Percentiles rank a stretch among this genome's conserved stretches.
phyloP scores from a whole-genome alignment of 768 basidiomycete species.

The Suillus subalutaceus region DNA sequence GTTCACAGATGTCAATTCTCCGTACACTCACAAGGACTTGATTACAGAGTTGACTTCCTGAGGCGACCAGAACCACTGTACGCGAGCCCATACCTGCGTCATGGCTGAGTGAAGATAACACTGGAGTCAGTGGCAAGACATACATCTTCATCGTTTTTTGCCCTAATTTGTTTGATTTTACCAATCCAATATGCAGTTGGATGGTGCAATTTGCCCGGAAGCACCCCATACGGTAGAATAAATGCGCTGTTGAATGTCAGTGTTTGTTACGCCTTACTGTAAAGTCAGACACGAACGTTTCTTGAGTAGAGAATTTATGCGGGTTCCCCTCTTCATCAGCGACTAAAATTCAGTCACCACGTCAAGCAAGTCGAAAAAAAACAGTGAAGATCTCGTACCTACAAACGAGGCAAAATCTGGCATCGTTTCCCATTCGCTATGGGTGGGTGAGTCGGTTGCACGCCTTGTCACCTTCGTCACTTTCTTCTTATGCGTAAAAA shows the following conservation, averaged over 20 bases:
- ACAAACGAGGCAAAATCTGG: conserved; percentile 17
- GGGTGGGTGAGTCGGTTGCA: too few relatives aligned
- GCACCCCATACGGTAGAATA: conserved; percentile 41
- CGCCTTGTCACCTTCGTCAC: too few relatives aligned
- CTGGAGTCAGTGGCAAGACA: conserved; percentile 5
- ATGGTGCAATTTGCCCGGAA: conserved; percentile 30
- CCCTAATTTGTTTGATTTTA: conserved; percentile 48
- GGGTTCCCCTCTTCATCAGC: conserved; percentile 15
- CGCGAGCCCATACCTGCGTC: conserved; percentile 51
- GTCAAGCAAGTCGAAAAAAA: background rate
- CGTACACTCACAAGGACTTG: conserved; percentile 50
- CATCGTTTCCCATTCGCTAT: conserved; percentile 20
- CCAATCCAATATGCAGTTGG: conserved; percentile 55
- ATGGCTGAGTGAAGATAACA: background rate
- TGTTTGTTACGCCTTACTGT: background rate
- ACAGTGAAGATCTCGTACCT: conserved; percentile 18
- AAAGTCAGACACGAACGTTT: conserved; percentile 38
- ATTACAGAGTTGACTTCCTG: conserved; percentile 46
- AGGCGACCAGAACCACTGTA: conserved; percentile 60
- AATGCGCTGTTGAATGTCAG: conserved; percentile 36
- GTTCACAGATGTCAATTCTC: background rate
- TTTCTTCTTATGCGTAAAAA: conserved; percentile 18
- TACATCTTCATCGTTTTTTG: conserved; percentile 33
- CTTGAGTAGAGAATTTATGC: conserved; percentile 32
- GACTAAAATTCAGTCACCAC: conserved; percentile 12